Evolutionary conservation across 2,329 filamentous ascomycete species (phyloP), one percentile per base, ranked within the genome.

Genomic region (Dactylella cylindrospora): DNA sequence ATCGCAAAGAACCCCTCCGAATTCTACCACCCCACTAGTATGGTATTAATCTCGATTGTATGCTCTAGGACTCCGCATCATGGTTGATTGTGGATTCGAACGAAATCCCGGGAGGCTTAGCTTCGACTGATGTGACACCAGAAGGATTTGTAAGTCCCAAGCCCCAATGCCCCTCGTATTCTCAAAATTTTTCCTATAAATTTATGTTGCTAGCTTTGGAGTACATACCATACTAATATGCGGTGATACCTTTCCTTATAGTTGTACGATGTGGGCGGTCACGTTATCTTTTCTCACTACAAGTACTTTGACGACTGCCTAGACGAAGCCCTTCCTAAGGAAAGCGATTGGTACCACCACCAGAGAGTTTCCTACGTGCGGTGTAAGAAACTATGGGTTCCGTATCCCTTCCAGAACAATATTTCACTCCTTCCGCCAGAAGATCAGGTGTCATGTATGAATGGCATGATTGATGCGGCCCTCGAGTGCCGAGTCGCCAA

Each of bases 251-350:
- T 64, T 31, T 41, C 38, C 9, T 22, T 59, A 17, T 72, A 95
- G 91, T 83, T 98, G 71, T 98, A 96, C 82, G 93, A 98, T 77
- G 93, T 98, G 70, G 90, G 90, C 74, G 90, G 90, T 70, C 90
- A 96, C 77, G 90, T 96, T 77, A 96, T 96, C 78, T 96, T 96
- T 82, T 96, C 90, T 70, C 90, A 96, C 83, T 98, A 98, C 86
- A 96, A 96, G 79, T 98, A 98, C 84, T 98, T 98, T 75, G 93
- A 98, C 78, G 93, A 98, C 80, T 94, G 88, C 79, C 85, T 98
- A 73, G 83, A 97, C 74, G 93, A 98, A 80, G 93, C 93, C 47
- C 84, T 98, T 33, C 93, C 93, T 71, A 89, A 89, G 72, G 83
- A 90, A 60, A 85, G 88, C 61, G 93, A 98, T 78, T 98, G 93